Evolutionary conservation across 108 stramenopile genomes (phyloP).

Genomic region (Mediolabrus comicus): DNA sequence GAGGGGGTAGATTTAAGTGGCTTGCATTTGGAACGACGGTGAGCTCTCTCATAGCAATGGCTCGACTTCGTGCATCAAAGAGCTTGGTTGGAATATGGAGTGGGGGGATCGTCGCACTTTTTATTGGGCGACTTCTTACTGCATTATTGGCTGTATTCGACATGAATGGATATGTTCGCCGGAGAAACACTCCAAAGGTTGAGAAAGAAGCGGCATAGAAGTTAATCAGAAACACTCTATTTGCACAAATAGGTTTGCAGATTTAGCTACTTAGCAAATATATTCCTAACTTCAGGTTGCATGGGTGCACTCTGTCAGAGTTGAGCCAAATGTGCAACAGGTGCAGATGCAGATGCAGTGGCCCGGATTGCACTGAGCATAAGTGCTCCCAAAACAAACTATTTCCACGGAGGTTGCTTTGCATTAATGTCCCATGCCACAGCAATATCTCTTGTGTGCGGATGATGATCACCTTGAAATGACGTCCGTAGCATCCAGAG

Average conservation of each 20-base stretch:
- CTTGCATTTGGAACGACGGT: conserved; percentile 42
- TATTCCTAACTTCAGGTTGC: too few species aligned
- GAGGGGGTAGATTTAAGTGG: conserved; percentile 46
- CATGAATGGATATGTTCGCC: conserved; percentile 13
- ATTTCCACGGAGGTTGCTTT: conserved; percentile 1
- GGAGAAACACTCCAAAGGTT: background rate
- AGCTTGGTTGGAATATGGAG: conserved; percentile 58
- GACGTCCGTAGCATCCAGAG: background rate
- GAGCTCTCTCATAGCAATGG: conserved; percentile 41
- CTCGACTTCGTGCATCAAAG: conserved; percentile 35
- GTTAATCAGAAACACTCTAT: too few species aligned
- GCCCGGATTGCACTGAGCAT: too few species aligned
- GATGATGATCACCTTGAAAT: background rate
- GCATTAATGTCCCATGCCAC: background rate
- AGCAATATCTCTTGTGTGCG: background rate
- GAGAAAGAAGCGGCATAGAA: background rate
- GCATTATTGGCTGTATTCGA: conserved; percentile 39
- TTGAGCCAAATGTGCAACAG: too few species aligned
- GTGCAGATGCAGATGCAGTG: too few species aligned
- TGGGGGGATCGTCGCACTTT: conserved; percentile 57
- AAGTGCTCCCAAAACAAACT: too few species aligned
- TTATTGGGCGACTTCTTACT: conserved; percentile 56
- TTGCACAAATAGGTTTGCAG: too few species aligned
- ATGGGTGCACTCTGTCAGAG: too few species aligned
- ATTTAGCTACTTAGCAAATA: too few species aligned